Evolutionary conservation across 371 early-diverging fungal species (phyloP).

Genomic region (Lichtheimia ramosa): DNA sequence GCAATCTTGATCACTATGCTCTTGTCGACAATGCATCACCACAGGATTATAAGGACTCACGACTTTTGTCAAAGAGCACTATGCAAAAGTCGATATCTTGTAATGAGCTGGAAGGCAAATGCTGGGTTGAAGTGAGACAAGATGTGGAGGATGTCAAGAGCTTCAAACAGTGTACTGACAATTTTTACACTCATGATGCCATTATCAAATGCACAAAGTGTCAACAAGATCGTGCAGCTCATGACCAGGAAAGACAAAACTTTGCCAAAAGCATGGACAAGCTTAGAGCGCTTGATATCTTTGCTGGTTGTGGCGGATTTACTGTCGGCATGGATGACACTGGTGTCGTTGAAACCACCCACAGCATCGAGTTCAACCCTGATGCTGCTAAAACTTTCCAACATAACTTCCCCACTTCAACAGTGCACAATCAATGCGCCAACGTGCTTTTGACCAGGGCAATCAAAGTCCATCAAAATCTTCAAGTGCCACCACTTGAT

Average conservation of each 20-base stretch:
- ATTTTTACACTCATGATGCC: constrained; percentile 35
- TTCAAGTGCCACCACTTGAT: constrained; percentile 16
- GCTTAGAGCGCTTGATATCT: constrained; percentile 59
- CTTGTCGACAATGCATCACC: background rate
- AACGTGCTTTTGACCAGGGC: constrained; percentile 57
- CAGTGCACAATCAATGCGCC: constrained; percentile 57
- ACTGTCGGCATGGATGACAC: constrained; percentile 60
- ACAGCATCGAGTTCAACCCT: constrained; percentile 56
- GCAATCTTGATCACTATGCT: constrained; percentile 10
- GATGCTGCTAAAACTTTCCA: constrained; percentile 58
- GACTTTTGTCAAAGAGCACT: constrained; percentile 34
- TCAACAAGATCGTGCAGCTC: constrained; percentile 11
- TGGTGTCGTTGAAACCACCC: constrained; percentile 51
- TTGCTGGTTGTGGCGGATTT: constrained; percentile 67
- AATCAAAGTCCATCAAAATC: constrained; percentile 33
- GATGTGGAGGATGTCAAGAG: constrained; percentile 25
- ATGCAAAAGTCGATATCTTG: constrained; percentile 11
- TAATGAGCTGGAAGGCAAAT: constrained; percentile 45
- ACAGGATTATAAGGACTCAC: constrained; percentile 24
- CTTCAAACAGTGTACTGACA: constrained; percentile 40
- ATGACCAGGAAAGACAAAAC: background rate
- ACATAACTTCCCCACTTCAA: constrained; percentile 55
- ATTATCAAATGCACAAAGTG: constrained; percentile 27
- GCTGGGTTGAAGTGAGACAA: constrained; percentile 47
- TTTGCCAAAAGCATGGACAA: constrained; percentile 4